Evolutionary conservation across 208 protist species (phyloP), one percentile per base, ranked within the genome.

Genomic region (Acanthamoeba royreba): DNA sequence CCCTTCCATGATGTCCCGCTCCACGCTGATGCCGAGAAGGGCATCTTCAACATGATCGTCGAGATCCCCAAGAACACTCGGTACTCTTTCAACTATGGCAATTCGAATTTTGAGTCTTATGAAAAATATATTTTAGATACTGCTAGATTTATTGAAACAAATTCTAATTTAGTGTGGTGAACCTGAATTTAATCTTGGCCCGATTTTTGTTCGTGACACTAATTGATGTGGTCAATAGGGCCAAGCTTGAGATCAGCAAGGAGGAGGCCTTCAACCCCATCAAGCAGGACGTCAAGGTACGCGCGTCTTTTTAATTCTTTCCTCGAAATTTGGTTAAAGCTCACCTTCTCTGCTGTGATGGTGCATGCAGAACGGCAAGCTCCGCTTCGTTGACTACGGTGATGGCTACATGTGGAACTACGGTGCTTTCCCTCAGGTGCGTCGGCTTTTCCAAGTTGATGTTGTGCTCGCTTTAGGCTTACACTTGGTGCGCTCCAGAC

Each of bases 321-420:
- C n/a, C n/a, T n/a, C n/a, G n/a, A n/a, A n/a, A n/a, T n/a, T n/a
- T n/a, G n/a, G n/a, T n/a, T n/a, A n/a, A n/a, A 49, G 25, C 53
- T 25, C 25, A 63, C 53, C 25, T 25, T 25, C 25, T 25, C 25
- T 28, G 28, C 33, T 45, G 0, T 42, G 7, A 86, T 33, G n/a
- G n/a, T 52, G 19, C 25, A 5, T n/a, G 28, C 38, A 95, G 92
- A 96, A 96, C 17, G 95, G 95, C 72, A 96, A 96, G 88, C 86
- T 97, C 4, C 92, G 97, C 46, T 96, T 94, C 45, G 96, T 97
- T 42, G 61, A 92, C n/a, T 95, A 97, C 85, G 95, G 96, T 92
- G 47, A 96, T 2, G 95, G 95, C 66, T 97, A 97, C 89, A 96
- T 97, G 92, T 97, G 96, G 96, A 97, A 97, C 96, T 97, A 97